Percentiles rank a stretch among this genome's conserved stretches.
Conservation (phyloP, 352 stramenopile genomes). For the Phytophthora sp. region DNA sequence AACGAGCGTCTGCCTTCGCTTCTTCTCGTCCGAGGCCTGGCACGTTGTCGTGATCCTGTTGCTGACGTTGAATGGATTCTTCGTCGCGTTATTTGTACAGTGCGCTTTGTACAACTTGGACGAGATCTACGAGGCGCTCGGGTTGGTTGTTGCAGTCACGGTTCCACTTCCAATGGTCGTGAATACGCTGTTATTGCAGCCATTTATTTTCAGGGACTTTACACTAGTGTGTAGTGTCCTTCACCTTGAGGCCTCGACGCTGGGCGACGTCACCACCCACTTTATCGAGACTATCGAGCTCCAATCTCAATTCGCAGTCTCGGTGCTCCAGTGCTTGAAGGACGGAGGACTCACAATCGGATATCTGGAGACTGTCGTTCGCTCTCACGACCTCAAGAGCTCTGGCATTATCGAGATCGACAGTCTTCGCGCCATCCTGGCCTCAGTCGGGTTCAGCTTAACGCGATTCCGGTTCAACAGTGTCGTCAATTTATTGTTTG, state of each 20-base stretch:
- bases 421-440: constrained; percentile 44
- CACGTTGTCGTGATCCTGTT: constrained; percentile 59
- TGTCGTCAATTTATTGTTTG: constrained; percentile 57
- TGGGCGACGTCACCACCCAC: constrained; percentile 57
- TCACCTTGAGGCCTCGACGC: constrained; percentile 46
- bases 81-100: constrained; percentile 58
- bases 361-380: constrained; percentile 40
- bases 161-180: constrained; percentile 49
- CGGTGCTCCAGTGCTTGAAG: constrained; percentile 35
- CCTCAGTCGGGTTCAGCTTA: constrained; percentile 45
- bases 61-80: constrained; percentile 70
- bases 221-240: constrained; percentile 59
- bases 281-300: constrained; percentile 62
- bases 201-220: constrained; percentile 58
- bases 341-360: constrained; percentile 10
- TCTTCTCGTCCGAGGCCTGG: constrained; percentile 60
- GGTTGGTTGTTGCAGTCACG: constrained; percentile 19
- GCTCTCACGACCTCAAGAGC: constrained; percentile 26
- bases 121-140: constrained; percentile 40
- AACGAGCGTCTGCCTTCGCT: no score
- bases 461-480: constrained; percentile 66
- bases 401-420: constrained; percentile 47
- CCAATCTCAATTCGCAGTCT: constrained; percentile 49
- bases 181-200: constrained; percentile 62
- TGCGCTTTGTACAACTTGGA: constrained; percentile 57